Percentiles rank a stretch among this genome's conserved stretches.
phyloP scores from a whole-genome alignment of 768 basidiomycete genomes.

The Rhodotorula paludigena region DNA sequence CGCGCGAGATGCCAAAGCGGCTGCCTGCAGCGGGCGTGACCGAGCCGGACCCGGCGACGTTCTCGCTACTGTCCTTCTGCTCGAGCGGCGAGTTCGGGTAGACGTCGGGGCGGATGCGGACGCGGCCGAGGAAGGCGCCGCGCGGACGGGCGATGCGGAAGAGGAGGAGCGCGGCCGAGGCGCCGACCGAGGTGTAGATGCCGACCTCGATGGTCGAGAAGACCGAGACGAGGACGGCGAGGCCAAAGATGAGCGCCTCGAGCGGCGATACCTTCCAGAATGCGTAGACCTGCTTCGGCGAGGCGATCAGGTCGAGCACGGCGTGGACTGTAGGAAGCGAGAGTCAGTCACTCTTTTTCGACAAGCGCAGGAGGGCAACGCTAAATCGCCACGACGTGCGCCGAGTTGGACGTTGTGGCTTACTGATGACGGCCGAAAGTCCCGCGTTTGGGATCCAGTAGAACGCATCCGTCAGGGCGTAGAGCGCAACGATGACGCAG shows the following conservation, averaged over 20 bases:
- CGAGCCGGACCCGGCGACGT: no score
- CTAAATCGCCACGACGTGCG: not conserved
- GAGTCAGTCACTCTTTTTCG: no score
- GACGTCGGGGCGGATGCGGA: slow-evolving; percentile 54
- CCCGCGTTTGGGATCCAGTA: slow-evolving; percentile 50
- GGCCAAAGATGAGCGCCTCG: slow-evolving; percentile 52
- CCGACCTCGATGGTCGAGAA: slow-evolving; percentile 56
- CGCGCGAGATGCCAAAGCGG: slow-evolving; percentile 61
- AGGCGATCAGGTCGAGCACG: slow-evolving; percentile 64
- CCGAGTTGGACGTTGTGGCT: no score
- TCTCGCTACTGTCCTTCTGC: not conserved
- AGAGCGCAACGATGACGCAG: slow-evolving; percentile 83
- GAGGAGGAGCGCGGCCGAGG: slow-evolving; percentile 73
- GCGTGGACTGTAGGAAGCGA: slow-evolving; percentile 54
- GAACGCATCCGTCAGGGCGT: slow-evolving; percentile 69
- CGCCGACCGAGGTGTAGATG: slow-evolving; percentile 57
- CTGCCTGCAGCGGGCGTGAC: not conserved
- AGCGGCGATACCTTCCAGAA: slow-evolving; percentile 93
- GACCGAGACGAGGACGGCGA: slow-evolving; percentile 58
- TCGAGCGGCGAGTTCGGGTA: not conserved
- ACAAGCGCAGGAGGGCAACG: not conserved
- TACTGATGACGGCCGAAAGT: slow-evolving; percentile 55
- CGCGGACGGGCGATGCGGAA: slow-evolving; percentile 82
- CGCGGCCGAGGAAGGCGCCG: slow-evolving; percentile 84
- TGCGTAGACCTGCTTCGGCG: slow-evolving; percentile 70